Conservation (phyloP, 306 rosid species). For the Cyclanthera cordifolia region DNA sequence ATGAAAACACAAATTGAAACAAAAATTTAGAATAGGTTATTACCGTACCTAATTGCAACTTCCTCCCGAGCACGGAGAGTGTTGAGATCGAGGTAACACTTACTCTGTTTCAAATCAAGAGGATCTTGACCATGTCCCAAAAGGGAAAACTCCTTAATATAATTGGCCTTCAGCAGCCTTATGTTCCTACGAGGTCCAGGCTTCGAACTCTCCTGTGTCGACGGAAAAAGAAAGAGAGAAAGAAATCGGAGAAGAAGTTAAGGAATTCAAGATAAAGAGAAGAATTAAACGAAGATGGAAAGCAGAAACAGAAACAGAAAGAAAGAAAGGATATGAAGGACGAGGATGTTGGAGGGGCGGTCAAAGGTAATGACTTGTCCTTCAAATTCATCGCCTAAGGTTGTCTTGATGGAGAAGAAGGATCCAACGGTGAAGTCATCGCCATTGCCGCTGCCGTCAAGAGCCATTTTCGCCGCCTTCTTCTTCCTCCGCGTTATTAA, state of each 20-base stretch:
- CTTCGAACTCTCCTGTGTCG: constrained; percentile 45
- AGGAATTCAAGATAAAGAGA: constrained; percentile 4
- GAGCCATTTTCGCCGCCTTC: constrained; percentile 29
- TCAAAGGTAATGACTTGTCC: constrained; percentile 81
- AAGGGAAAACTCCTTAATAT: constrained; percentile 56
- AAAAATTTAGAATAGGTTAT: neutral
- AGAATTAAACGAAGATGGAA: neutral
- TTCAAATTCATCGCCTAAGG: constrained; percentile 71
- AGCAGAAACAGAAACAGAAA: constrained; percentile 4
- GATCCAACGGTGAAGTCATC: constrained; percentile 73
- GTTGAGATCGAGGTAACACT: constrained; percentile 50
- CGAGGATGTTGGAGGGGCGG: constrained; percentile 68
- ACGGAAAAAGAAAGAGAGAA: neutral
- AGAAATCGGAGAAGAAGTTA: neutral
- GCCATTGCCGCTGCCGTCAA: constrained; percentile 38
- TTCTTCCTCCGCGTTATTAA: neutral
- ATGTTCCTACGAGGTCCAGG: constrained; percentile 55
- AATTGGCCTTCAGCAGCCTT: constrained; percentile 60
- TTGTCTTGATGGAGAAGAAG: constrained; percentile 67
- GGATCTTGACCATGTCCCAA: constrained; percentile 68
- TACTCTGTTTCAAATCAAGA: constrained; percentile 33
- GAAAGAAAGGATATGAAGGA: constrained; percentile 49
- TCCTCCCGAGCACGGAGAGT: constrained; percentile 66
- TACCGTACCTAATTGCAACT: constrained; percentile 48
- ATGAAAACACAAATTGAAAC: neutral